Conservation (phyloP, 495 filamentous ascomycete genomes). For the Talaromyces stipitatus region DNA sequence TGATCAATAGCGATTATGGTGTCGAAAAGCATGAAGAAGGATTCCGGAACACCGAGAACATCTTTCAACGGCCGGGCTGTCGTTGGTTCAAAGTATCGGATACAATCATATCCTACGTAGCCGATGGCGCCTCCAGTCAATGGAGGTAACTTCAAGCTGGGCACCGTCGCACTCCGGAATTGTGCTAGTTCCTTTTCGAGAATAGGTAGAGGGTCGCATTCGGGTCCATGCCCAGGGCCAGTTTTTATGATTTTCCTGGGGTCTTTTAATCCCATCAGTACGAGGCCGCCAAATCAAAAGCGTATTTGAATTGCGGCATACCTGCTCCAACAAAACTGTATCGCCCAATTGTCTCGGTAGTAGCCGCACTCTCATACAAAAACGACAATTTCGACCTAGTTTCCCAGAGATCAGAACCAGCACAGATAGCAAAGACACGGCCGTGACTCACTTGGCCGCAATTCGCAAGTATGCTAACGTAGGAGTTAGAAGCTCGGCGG, state of each 20-base stretch:
- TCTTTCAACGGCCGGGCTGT: conserved; percentile 83
- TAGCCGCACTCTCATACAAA: conserved; percentile 90
- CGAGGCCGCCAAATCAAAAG: conserved; percentile 4
- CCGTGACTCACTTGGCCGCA: conserved; percentile 54
- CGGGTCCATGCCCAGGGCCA: conserved; percentile 76
- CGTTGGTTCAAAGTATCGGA: conserved; percentile 94
- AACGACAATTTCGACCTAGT: conserved; percentile 51
- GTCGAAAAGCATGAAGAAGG: conserved; percentile 95
- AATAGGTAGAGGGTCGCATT: conserved; percentile 70
- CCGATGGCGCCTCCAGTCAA: conserved; percentile 89
- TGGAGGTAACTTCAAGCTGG: conserved; percentile 71
- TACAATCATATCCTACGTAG: conserved; percentile 95
- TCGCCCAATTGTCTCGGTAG: conserved; percentile 80
- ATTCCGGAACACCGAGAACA: conserved; percentile 79
- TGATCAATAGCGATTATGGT: conserved; percentile 93
- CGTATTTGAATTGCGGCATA: conserved; percentile 23
- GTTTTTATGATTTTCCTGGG: conserved; percentile 83
- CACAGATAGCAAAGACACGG: conserved; percentile 4
- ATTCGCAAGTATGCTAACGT: conserved; percentile 88
- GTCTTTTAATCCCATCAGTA: conserved; percentile 30
- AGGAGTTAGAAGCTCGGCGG: conserved; percentile 87
- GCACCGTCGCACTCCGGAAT: conserved; percentile 70
- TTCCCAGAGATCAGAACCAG: neutral
- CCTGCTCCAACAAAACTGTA: conserved; percentile 93
- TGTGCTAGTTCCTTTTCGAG: conserved; percentile 73